These are phyloP conservation scores for Nepenthes mirabilis DNA, from an alignment of 148 eudicot species.

Conservation along the genomic window DNA sequence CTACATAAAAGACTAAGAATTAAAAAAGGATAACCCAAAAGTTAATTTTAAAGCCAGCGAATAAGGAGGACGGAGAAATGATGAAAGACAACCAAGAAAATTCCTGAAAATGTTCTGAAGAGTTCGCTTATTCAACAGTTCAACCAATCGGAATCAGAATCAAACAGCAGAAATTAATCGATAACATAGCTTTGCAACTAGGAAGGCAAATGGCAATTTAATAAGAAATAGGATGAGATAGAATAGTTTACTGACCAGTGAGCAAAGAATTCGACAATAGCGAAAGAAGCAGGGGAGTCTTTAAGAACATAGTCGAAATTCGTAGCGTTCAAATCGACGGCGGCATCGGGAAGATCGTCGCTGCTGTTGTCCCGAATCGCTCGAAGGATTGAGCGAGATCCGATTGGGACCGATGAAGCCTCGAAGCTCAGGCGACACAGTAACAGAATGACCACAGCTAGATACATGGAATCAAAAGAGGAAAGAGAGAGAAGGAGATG, in stretches of 20 bases:
- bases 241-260: conserved; percentile 40
- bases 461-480: background rate
- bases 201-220: background rate
- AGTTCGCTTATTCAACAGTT: too few species aligned
- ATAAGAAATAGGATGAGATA: background rate
- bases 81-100: too few species aligned
- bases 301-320: conserved; percentile 52
- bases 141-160: too few species aligned
- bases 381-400: conserved; percentile 62
- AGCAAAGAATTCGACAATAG: conserved; percentile 87
- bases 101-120: too few species aligned
- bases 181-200: too few species aligned
- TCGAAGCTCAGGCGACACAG: conserved; percentile 10
- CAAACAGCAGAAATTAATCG: too few species aligned
- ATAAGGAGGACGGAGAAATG: too few species aligned
- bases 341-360: conserved; percentile 26
- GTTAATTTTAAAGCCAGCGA: too few species aligned
- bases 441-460: conserved; percentile 6
- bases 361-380: conserved; percentile 9
- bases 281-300: conserved; percentile 57
- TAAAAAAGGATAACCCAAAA: too few species aligned
- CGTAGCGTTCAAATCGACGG: conserved; percentile 64
- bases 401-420: conserved; percentile 16
- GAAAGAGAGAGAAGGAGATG: too few species aligned
- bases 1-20: too few species aligned